Percentiles rank a stretch among this genome's conserved stretches.
Evolutionary conservation across 2,329 filamentous ascomycete genomes (phyloP).

Genomic region (Dendryphion nanum): DNA sequence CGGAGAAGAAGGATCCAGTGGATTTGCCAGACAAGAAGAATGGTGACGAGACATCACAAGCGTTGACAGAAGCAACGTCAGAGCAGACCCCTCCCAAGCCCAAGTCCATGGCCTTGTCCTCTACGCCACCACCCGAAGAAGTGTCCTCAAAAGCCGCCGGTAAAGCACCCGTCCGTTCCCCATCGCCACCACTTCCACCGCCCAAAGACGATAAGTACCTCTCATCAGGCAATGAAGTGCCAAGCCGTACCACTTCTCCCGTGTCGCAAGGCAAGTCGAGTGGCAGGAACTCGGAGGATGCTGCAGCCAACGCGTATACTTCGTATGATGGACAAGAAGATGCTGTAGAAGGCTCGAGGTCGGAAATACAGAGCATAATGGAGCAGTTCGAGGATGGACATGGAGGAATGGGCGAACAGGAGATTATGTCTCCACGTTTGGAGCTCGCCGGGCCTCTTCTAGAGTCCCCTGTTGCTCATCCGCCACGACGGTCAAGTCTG

Average conservation of each 20-base stretch:
- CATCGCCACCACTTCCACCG: constrained; percentile 48
- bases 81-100: constrained; percentile 20
- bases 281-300: constrained; percentile 38
- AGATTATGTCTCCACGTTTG: constrained; percentile 88
- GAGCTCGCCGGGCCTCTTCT: constrained; percentile 80
- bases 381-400: constrained; percentile 82
- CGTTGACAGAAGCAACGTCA: constrained; percentile 2
- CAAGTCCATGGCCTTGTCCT: constrained; percentile 13
- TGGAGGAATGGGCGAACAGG: constrained; percentile 69
- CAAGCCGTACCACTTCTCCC: constrained; percentile 39
- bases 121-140: constrained; percentile 23
- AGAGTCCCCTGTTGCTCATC: constrained; percentile 65
- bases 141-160: constrained; percentile 21
- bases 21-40: too few relatives aligned
- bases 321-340: constrained; percentile 47
- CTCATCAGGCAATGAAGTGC: constrained; percentile 39
- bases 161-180: constrained; percentile 31
- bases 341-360: constrained; percentile 60
- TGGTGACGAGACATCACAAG: too few relatives aligned
- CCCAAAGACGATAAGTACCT: constrained; percentile 54
- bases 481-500: constrained; percentile 82
- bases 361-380: constrained; percentile 97
- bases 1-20: too few relatives aligned
- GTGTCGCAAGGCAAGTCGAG: constrained; percentile 37
- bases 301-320: constrained; percentile 41